Percentiles rank a stretch among this genome's conserved stretches.
Conservation (phyloP, 306 rosid genomes). For the Glycine soja region DNA sequence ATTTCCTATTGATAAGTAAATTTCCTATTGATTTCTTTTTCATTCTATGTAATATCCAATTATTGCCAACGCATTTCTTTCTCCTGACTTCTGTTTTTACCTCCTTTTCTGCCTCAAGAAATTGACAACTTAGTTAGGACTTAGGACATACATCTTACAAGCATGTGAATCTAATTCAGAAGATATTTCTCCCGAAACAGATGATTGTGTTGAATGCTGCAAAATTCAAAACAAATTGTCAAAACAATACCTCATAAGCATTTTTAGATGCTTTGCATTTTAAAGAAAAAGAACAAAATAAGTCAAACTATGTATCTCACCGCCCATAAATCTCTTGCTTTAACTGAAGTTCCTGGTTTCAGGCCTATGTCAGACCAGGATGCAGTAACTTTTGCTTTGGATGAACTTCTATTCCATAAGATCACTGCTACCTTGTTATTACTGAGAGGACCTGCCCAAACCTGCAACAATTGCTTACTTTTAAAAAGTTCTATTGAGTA, state of each 20-base stretch:
- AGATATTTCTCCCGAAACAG: constrained; percentile 49
- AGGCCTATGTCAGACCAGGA: constrained; percentile 73
- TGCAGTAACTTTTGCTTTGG: constrained; percentile 60
- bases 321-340: constrained; percentile 76
- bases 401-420: constrained; percentile 72
- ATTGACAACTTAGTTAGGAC: constrained; percentile 44
- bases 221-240: constrained; percentile 30
- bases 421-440: constrained; percentile 60
- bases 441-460: constrained; percentile 80
- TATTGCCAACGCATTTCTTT: neutral
- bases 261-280: neutral
- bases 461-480: constrained; percentile 51
- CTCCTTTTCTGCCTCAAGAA: constrained; percentile 25
- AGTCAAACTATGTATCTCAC: constrained; percentile 48
- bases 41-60: neutral
- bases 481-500: constrained; percentile 19
- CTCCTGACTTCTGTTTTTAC: constrained; percentile 21
- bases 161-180: constrained; percentile 66
- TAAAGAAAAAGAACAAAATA: neutral
- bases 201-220: constrained; percentile 68
- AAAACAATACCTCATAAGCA: neutral
- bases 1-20: neutral
- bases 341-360: constrained; percentile 44
- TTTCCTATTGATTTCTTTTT: neutral
- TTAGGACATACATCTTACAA: constrained; percentile 73